Base-by-base conservation (phyloP, 768 basidiomycete genomes). In the Boletus rufocinnamomeus region DNA sequence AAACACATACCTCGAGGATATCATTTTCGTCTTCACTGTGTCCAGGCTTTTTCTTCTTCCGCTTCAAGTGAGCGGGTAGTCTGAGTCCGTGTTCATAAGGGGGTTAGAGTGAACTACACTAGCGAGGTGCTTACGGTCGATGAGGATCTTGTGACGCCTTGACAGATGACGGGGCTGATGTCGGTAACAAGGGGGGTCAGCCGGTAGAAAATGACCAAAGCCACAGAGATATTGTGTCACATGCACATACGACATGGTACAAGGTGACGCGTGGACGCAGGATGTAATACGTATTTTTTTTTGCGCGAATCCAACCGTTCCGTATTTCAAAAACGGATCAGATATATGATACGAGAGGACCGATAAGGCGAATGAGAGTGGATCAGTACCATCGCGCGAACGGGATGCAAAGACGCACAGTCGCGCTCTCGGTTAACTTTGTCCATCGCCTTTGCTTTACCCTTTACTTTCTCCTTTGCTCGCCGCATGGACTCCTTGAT, bases 21-120 rank as follows among this genome's bases (percentile, higher is more conserved):
- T n/a, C n/a, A n/a, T n/a, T n/a, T n/a, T n/a, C n/a, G n/a, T n/a
- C n/a, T n/a, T n/a, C n/a, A n/a, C n/a, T n/a, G n/a, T n/a, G n/a
- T n/a, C n/a, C n/a, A n/a, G n/a, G 88, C 69, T 92, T 93, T 76
- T 91, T 91, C 76, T 89, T 91, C 78, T 88, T 90, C 75, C 84
- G 89, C 77, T 87, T 89, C 30, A 77, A 60, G 48, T 89, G 87
- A 14, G 85, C 82, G 13, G 72, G 61, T 52, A 69, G 50, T 55
- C 75, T 78, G 49, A 21, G 38, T 21, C 1, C 35, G 38, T 34
- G 41, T 28, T 32, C 10, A 34, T 56, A 1, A 66, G 47, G 13
- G 16, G 23, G 19, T 28, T 35, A 13, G n/a, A 69, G 65, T 43
- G 73, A 73, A 38, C 25, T 44, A 28, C 27, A 41, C 45, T 34